Evolutionary conservation across 2,329 filamentous ascomycete genomes (phyloP), one percentile per base, ranked within the genome.

Genomic region (Chalaropsis thielavioides): DNA sequence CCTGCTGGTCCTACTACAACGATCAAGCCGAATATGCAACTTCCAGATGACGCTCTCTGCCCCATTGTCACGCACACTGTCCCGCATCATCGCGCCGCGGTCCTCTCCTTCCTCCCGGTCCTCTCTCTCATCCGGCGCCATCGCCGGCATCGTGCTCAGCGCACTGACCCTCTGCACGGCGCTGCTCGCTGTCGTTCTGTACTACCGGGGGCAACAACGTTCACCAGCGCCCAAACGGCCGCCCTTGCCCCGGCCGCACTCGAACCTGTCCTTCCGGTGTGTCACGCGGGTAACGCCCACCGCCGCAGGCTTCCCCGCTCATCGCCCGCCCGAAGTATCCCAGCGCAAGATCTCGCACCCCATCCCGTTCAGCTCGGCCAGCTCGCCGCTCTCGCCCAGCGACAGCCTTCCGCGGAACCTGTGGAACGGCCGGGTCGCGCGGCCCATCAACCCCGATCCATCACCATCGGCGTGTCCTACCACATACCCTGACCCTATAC

Each of bases 211-310:
- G 61, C 69, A 73, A 67, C 79, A 79, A 64, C 81, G 76, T 69
- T 76, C 76, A 27, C 72, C 70, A 27, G 76, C 74, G 63, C 74
- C 66, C 54, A 79, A 41, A 61, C 31, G 67, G 67, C 41, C 62
- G 64, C 22, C 68, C 69, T 17, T 71, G 74, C 67, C 75, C 73
- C 15, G 74, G 24, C 27, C 74, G n/a, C 70, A 71, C 15, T 81
- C 80, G 0, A 76, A 77, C 3, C 74, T 82, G 35, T 80, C 78
- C 1, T 82, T 82, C 71, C 76, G 76, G 40, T 82, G 80, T 72
- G 78, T 80, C 66, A 76, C 79, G 0, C 76, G 76, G 63, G 70
- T 78, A 27, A 74, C 74, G 8, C 75, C 75, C 1, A 71, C 73
- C 17, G 76, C 75, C 0, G 75, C 77, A 0, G 70, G 71, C 44